phyloP scores from a whole-genome alignment of 1,284 basidiomycete genomes.

The Amylostereum areolatum region DNA sequence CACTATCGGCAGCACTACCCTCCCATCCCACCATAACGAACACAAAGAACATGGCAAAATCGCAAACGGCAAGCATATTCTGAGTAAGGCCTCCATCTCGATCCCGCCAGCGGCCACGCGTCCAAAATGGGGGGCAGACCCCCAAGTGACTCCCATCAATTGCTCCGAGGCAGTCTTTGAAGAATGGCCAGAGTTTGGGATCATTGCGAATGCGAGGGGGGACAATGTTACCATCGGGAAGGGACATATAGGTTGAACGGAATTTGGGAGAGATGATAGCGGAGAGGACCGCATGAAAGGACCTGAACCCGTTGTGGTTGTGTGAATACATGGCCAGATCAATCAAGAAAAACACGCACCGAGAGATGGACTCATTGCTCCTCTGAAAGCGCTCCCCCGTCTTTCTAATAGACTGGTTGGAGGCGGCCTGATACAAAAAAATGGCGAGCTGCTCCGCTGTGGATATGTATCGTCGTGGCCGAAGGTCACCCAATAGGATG shows the following conservation, averaged over 20 bases:
- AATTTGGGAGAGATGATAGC: constrained; percentile 2
- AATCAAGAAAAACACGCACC: constrained; percentile 5
- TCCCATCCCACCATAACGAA: constrained; percentile 30
- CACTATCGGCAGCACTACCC: constrained; percentile 27
- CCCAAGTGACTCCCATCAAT: constrained; percentile 20
- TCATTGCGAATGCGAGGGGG: constrained; percentile 9
- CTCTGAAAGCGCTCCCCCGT: constrained; percentile 15
- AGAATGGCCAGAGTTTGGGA: constrained; percentile 17
- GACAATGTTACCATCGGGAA: constrained; percentile 6
- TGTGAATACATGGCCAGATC: too few species aligned
- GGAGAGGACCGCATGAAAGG: constrained; percentile 7
- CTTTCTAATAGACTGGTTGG: constrained; percentile 7
- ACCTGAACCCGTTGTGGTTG: constrained; percentile 2
- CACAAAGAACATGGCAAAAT: constrained; percentile 20
- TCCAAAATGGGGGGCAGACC: neutral
- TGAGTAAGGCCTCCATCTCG: constrained; percentile 19
- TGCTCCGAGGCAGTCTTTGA: constrained; percentile 16
- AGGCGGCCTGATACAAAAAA: constrained; percentile 12
- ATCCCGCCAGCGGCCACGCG: constrained; percentile 11
- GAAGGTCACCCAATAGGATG: neutral
- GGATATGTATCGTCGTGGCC: neutral
- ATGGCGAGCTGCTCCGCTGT: constrained; percentile 11
- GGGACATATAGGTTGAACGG: constrained; percentile 4
- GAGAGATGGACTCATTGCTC: constrained; percentile 14
- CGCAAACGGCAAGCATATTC: constrained; percentile 19